Base-by-base conservation (phyloP, 129 eudicot genomes). In the Tanacetum coccineum region DNA sequence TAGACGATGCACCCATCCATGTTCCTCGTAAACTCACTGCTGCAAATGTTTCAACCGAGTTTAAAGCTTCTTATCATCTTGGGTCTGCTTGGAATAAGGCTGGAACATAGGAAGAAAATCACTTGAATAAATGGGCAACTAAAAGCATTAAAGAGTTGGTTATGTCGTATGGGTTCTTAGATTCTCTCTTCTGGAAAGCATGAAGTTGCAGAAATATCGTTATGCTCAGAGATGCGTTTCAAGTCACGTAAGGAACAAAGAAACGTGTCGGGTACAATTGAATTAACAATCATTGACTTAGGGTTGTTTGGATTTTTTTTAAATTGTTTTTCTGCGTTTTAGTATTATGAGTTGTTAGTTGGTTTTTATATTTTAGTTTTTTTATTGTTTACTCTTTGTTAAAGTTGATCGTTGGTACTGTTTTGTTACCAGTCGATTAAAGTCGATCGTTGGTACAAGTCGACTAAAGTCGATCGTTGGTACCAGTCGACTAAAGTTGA, bases 31-130 rank as follows among this genome's bases (percentile, higher is more conserved):
- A 90, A 79, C 88, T 90, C 57, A 68, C 84, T 18, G 53, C 83
- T 14, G 59, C 68, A 15, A 92, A 82, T 45, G 26, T 76, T 28
- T 50, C 72, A 39, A 57, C 52, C 14, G 78, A 70, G 47, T 49
- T 84, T 19, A 49, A 66, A 39, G 66, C 84, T 20, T 68, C 86
- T 20, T 66, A 79, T 48, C 95, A 87, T 68, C 95, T 90, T 14
- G 97, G 97, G 12, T 90, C 97, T 62, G 97, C 88, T 55, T 90
- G 97, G 97, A 90, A 90, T 79, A 68, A 68, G 89, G 97, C 95
- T 87, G 97, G 97, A 69, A 90, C 97, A 25, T 90, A 89, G 95
- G 97, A 90, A 76, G 97, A 90, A 73, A 90, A 90, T 76, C 84
- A 82, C 75, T 76, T 90, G 46, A 90, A 82, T 60, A 84, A 84